These are phyloP conservation scores for Hypoxylon crocopeplum DNA, from an alignment of 495 filamentous ascomycete genomes.

Conservation along the genomic window DNA sequence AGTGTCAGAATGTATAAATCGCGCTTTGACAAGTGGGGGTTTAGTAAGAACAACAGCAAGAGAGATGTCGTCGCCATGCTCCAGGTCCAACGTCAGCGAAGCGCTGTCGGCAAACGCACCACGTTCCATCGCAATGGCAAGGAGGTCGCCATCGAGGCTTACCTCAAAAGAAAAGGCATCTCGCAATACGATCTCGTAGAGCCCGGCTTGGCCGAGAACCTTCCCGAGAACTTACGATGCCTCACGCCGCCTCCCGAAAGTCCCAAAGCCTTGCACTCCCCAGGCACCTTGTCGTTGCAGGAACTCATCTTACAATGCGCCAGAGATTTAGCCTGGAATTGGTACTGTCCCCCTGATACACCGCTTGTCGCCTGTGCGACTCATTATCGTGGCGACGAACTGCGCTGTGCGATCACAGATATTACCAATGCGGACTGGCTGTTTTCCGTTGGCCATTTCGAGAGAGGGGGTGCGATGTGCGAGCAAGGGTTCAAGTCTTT, in stretches of 20 bases:
- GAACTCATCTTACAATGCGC: constrained; percentile 41
- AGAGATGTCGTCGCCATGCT: constrained; percentile 47
- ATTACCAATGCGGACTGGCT: constrained; percentile 45
- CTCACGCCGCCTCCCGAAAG: constrained; percentile 44
- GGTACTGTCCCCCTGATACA: constrained; percentile 37
- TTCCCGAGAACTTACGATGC: constrained; percentile 45
- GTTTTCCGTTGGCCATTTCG: constrained; percentile 38
- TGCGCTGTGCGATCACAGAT: constrained; percentile 43
- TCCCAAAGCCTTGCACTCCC: constrained; percentile 28
- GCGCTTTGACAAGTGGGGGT: constrained; percentile 45
- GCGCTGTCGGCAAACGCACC: constrained; percentile 46
- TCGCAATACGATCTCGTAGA: constrained; percentile 47
- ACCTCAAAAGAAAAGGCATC: constrained; percentile 47
- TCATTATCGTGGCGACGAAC: constrained; percentile 38
- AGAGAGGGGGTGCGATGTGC: constrained; percentile 40
- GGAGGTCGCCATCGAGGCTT: constrained; percentile 45
- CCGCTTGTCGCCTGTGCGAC: constrained; percentile 37
- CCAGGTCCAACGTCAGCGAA: constrained; percentile 46
- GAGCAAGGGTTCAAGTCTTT: constrained; percentile 39
- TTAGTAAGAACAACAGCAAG: constrained; percentile 45
- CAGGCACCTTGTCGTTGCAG: constrained; percentile 37
- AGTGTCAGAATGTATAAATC: constrained; percentile 46
- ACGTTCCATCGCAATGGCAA: constrained; percentile 46
- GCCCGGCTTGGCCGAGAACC: constrained; percentile 40
- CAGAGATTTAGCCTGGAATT: constrained; percentile 42